phyloP scores from a whole-genome alignment of 495 filamentous ascomycete species.

The Cercophora scortea region DNA sequence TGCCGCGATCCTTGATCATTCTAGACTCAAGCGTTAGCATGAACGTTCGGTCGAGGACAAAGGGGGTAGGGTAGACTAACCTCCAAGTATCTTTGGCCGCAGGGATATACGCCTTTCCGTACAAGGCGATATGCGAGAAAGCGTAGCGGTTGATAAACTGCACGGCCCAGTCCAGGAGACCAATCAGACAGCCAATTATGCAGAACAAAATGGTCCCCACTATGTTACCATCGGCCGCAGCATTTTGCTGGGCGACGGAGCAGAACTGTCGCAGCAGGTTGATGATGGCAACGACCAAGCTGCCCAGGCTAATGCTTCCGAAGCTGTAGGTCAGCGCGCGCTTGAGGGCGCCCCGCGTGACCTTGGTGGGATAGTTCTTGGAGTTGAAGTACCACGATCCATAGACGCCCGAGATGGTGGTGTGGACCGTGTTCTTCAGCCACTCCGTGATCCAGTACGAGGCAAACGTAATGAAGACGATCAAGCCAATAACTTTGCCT shows the following conservation, averaged over 20 bases:
- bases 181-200: conserved; percentile 65
- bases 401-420: conserved; percentile 79
- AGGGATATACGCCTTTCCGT: conserved; percentile 77
- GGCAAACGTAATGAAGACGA: conserved; percentile 83
- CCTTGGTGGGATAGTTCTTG: conserved; percentile 61
- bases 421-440: conserved; percentile 88
- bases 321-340: conserved; percentile 83
- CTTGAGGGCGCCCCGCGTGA: conserved; percentile 69
- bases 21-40: conserved; percentile 17
- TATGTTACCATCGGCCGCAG: conserved; percentile 60
- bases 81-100: conserved; percentile 83
- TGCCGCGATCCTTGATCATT: conserved; percentile 85
- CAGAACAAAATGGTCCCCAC: conserved; percentile 61
- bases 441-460: conserved; percentile 89
- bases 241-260: conserved; percentile 59
- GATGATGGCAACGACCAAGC: conserved; percentile 79
- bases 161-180: conserved; percentile 75
- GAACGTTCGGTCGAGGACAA: neutral
- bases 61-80: conserved; percentile 26
- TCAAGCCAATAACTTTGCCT: conserved; percentile 72
- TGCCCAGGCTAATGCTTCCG: conserved; percentile 81
- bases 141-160: conserved; percentile 77
- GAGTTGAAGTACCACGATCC: conserved; percentile 87
- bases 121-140: conserved; percentile 85
- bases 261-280: conserved; percentile 72